These are phyloP conservation scores for Priceomyces melissophilus DNA, from an alignment of 805 yeast species.

Conservation along the genomic window DNA sequence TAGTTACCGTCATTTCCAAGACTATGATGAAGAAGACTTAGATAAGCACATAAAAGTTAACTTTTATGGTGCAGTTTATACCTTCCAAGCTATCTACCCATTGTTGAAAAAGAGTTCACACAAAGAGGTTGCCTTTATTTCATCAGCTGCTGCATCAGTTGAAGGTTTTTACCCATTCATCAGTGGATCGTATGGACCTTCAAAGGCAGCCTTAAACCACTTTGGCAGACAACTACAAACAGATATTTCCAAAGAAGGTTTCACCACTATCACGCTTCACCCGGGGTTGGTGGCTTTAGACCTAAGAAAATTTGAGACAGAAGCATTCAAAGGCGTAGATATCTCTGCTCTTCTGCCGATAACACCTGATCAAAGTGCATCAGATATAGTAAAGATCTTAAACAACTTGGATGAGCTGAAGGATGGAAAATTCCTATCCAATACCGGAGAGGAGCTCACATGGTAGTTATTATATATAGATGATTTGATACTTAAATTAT, in stretches of 20 bases:
- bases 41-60: constrained; percentile 16
- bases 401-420: too few species aligned
- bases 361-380: too few species aligned
- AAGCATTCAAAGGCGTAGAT: background rate
- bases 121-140: constrained; percentile 25
- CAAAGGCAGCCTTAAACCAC: constrained; percentile 29
- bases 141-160: constrained; percentile 25
- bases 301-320: constrained; percentile 14
- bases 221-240: constrained; percentile 18
- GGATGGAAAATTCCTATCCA: too few species aligned
- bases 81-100: constrained; percentile 23
- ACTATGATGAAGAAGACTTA: constrained; percentile 15
- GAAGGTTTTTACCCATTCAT: constrained; percentile 16
- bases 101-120: constrained; percentile 17
- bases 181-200: constrained; percentile 21
- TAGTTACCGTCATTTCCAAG: constrained; percentile 12
- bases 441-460: too few species aligned
- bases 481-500: too few species aligned
- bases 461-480: too few species aligned
- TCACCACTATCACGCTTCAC: constrained; percentile 27
- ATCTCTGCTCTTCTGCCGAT: too few species aligned
- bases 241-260: constrained; percentile 19
- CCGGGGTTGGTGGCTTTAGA: constrained; percentile 43
- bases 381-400: too few species aligned
- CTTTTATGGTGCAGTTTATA: constrained; percentile 29